phyloP scores from a whole-genome alignment of 768 basidiomycete species.

The Mycena indigotica region DNA sequence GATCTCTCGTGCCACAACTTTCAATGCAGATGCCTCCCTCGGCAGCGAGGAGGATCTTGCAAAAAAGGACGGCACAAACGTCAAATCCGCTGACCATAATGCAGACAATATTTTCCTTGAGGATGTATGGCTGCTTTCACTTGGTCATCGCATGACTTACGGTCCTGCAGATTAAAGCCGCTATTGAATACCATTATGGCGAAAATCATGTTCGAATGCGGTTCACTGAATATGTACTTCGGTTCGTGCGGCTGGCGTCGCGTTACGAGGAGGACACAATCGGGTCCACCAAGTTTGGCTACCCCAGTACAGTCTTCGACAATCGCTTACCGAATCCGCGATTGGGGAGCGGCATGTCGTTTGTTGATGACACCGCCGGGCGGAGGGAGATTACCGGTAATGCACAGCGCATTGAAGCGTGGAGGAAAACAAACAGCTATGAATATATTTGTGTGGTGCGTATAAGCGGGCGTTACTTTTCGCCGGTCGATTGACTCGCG shows the following conservation, averaged over 20 bases:
- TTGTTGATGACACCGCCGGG: constrained; percentile 68
- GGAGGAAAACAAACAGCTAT: constrained; percentile 85
- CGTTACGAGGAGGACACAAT: constrained; percentile 87
- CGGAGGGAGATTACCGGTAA: constrained; percentile 74
- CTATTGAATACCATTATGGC: constrained; percentile 91
- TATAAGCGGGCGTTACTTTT: not conserved
- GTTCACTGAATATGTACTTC: constrained; percentile 84
- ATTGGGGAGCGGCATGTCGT: constrained; percentile 82
- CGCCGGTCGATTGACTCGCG: constrained; percentile 12
- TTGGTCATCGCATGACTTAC: not conserved
- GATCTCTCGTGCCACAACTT: constrained; percentile 57
- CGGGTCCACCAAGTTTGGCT: constrained; percentile 78
- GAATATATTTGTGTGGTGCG: constrained; percentile 66
- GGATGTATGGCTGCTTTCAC: constrained; percentile 62
- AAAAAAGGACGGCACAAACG: constrained; percentile 62
- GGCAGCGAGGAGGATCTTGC: constrained; percentile 73
- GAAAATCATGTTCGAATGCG: constrained; percentile 85
- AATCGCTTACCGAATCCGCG: constrained; percentile 47
- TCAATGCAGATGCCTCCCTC: constrained; percentile 64
- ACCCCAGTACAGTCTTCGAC: constrained; percentile 56
- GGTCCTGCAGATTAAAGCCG: constrained; percentile 67
- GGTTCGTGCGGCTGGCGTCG: constrained; percentile 88
- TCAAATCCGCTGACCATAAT: constrained; percentile 62
- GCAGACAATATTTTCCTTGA: constrained; percentile 90
- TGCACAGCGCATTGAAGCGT: constrained; percentile 87